Evolutionary conservation across 2,329 filamentous ascomycete species (phyloP).

Genomic region (Cladobotryum mycophilum): DNA sequence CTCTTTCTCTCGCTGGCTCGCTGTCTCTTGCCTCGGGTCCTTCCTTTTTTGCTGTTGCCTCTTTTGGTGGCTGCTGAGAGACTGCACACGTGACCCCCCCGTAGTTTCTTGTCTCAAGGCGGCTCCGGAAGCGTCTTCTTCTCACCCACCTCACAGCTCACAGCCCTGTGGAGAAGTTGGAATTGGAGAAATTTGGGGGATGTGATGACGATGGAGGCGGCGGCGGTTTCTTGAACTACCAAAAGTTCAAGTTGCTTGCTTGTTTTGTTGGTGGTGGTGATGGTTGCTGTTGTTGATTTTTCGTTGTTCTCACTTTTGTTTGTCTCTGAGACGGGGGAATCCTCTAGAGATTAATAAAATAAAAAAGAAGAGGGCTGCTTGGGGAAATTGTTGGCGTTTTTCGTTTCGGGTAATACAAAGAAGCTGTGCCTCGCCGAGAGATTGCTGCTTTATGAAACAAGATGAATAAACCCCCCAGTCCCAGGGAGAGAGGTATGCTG

Average conservation of each 20-base stretch:
- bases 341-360: neutral
- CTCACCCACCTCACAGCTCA: neutral
- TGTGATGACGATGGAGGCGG: neutral
- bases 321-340: neutral
- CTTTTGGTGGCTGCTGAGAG: neutral
- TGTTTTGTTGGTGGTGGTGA: neutral
- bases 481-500: too few species aligned
- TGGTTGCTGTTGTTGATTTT: too few species aligned
- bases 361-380: too few species aligned
- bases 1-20: too few species aligned
- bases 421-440: too few species aligned
- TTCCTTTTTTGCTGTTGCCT: neutral
- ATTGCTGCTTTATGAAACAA: too few species aligned
- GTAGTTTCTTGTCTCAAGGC: neutral
- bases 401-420: too few species aligned
- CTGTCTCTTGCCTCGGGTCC: neutral
- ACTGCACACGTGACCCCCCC: neutral
- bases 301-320: too few species aligned
- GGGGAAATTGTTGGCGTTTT: too few species aligned
- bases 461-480: too few species aligned
- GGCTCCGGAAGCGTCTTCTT: too few species aligned
- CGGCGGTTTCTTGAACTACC: neutral
- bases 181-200: neutral
- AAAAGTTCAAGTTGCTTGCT: neutral
- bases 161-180: neutral